Evolutionary conservation across 345 rosid genomes (phyloP).

Genomic region (Erysimum cheiranthoides): DNA sequence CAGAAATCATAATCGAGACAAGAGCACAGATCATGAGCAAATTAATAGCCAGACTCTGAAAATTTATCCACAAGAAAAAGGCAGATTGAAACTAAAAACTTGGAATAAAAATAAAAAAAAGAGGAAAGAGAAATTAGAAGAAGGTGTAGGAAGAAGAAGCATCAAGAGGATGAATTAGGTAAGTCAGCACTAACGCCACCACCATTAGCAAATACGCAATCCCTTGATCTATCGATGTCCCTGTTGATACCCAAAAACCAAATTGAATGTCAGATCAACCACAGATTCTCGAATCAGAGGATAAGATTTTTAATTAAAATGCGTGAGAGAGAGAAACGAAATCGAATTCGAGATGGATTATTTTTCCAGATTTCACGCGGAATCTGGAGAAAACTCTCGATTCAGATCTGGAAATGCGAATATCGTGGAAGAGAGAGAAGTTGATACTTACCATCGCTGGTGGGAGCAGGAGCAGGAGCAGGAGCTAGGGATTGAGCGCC

Average conservation of each 20-base stretch:
- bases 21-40: conserved; percentile 26
- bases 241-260: conserved; percentile 40
- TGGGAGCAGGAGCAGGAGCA: conserved; percentile 74
- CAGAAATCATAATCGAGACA: conserved; percentile 23
- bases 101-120: neutral
- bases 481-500: conserved; percentile 53
- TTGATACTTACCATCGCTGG: conserved; percentile 61
- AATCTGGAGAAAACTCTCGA: neutral
- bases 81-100: neutral
- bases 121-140: conserved; percentile 39
- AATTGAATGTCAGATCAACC: neutral
- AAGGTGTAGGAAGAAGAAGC: conserved; percentile 49
- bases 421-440: neutral
- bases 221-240: conserved; percentile 77
- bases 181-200: conserved; percentile 73
- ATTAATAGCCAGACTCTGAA: conserved; percentile 25
- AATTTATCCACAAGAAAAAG: conserved; percentile 34
- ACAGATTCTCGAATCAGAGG: too few species aligned
- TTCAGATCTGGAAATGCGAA: conserved; percentile 43
- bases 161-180: conserved; percentile 70
- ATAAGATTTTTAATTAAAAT: too few species aligned
- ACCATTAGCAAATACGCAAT: conserved; percentile 73
- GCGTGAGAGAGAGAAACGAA: neutral
- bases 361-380: conserved; percentile 21
- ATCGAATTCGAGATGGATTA: neutral